These are phyloP conservation scores for Antitrichia curtipendula DNA, from an alignment of 225 moss, liverwort and hornwort species.

Conservation along the genomic window DNA sequence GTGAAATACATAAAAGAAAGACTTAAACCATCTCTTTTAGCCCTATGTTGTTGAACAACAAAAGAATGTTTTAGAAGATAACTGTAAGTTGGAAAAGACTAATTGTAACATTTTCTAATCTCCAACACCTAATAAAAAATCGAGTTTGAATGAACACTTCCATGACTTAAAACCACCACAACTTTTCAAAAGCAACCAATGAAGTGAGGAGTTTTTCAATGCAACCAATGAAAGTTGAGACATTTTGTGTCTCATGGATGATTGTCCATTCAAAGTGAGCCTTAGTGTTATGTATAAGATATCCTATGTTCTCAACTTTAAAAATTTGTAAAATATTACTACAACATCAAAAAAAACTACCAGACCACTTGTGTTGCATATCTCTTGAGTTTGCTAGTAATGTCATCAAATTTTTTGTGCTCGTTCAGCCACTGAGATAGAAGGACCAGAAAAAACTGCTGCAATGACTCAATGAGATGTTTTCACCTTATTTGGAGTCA, in stretches of 20 bases:
- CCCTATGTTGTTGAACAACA: not conserved
- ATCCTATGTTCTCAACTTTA: not conserved
- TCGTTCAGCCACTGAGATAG: not conserved
- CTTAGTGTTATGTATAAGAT: not conserved
- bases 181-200: not conserved
- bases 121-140: too few species aligned
- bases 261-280: not conserved
- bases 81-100: too few species aligned
- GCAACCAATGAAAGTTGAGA: not conserved
- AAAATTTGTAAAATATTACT: not conserved
- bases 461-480: not conserved
- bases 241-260: not conserved
- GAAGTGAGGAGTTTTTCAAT: not conserved
- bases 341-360: not conserved
- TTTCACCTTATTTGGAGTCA: not conserved
- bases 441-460: too few species aligned
- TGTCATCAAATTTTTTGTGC: not conserved
- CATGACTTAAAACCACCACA: not conserved
- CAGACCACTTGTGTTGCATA: not conserved
- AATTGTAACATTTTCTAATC: not conserved
- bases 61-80: not conserved
- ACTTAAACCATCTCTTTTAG: not conserved
- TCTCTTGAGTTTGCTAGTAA: not conserved
- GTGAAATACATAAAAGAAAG: not conserved
- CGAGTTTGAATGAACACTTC: not conserved